Conservation (phyloP, 2,329 filamentous ascomycete species). For the Colletotrichum higginsianum region DNA sequence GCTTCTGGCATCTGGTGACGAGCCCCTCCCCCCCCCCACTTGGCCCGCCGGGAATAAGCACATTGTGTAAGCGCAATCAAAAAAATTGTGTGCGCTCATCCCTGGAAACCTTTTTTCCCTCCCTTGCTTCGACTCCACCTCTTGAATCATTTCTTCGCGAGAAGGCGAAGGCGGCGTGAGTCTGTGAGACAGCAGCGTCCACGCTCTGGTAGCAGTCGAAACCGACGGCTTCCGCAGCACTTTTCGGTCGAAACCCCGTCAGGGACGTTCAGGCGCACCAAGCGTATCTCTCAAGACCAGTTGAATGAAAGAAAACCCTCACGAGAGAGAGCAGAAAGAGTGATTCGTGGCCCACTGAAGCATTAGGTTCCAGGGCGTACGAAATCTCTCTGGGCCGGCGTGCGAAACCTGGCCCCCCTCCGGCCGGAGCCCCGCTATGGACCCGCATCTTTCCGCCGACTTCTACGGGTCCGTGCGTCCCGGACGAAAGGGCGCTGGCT, state of each 20-base stretch:
- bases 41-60: slow-evolving; percentile 34
- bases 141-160: neutral
- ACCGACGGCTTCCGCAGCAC: neutral
- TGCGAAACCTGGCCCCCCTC: neutral
- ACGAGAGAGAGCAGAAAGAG: neutral
- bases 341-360: neutral
- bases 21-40: slow-evolving; percentile 18
- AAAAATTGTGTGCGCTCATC: neutral
- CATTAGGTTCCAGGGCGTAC: neutral
- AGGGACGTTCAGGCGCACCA: too few species aligned
- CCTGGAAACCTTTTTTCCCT: slow-evolving; percentile 20
- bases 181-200: neutral
- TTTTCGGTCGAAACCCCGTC: neutral
- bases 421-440: slow-evolving; percentile 24
- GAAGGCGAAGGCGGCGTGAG: too few species aligned
- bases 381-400: slow-evolving; percentile 25
- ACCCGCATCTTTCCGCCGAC: slow-evolving; percentile 2
- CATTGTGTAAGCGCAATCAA: slow-evolving; percentile 17
- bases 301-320: neutral
- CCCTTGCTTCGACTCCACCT: slow-evolving; percentile 5
- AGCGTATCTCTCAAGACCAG: neutral
- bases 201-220: neutral
- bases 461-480: slow-evolving; percentile 20
- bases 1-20: neutral
- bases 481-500: slow-evolving; percentile 34